A percentile compares a stretch with the other conserved stretches of the same genome.
These are phyloP conservation scores for Pseudohyphozyma bogoriensis DNA, from an alignment of 768 basidiomycete genomes.

Conservation along the genomic window DNA sequence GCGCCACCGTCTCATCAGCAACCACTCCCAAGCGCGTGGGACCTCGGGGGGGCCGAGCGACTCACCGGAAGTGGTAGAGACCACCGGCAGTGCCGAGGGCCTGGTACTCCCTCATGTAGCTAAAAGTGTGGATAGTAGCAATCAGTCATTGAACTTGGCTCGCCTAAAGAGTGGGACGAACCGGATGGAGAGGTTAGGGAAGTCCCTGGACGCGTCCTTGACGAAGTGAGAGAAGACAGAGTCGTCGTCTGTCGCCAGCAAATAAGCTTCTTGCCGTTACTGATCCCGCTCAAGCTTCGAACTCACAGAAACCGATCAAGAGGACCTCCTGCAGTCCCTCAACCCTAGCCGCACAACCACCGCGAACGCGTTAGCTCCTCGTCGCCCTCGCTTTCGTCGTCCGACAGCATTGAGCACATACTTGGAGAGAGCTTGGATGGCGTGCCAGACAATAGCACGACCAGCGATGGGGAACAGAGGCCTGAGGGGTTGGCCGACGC, in stretches of 20 bases:
- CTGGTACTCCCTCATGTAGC: constrained; percentile 43
- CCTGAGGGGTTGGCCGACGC: too few species aligned
- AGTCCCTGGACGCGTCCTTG: constrained; percentile 41
- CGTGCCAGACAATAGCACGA: constrained; percentile 43
- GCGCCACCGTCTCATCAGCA: too few species aligned
- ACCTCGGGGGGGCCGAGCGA: neutral
- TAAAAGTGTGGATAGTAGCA: neutral
- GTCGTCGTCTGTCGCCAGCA: constrained; percentile 36
- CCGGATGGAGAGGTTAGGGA: constrained; percentile 40
- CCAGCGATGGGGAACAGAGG: constrained; percentile 35
- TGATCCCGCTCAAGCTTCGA: too few species aligned
- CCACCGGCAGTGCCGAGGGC: constrained; percentile 42
- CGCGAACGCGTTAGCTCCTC: neutral
- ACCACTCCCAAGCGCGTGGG: too few species aligned
- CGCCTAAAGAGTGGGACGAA: constrained; percentile 2
- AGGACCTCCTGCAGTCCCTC: constrained; percentile 39
- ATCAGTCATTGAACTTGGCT: neutral
- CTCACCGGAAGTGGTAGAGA: constrained; percentile 33
- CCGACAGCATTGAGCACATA: neutral
- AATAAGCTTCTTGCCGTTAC: neutral
- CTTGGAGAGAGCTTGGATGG: constrained; percentile 38
- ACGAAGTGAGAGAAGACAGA: constrained; percentile 40
- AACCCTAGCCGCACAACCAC: constrained; percentile 35
- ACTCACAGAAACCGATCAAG: constrained; percentile 40
- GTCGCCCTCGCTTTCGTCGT: neutral